These are phyloP conservation scores for Pugionium cornutum DNA, from an alignment of 345 rosid genomes.

Conservation along the genomic window DNA sequence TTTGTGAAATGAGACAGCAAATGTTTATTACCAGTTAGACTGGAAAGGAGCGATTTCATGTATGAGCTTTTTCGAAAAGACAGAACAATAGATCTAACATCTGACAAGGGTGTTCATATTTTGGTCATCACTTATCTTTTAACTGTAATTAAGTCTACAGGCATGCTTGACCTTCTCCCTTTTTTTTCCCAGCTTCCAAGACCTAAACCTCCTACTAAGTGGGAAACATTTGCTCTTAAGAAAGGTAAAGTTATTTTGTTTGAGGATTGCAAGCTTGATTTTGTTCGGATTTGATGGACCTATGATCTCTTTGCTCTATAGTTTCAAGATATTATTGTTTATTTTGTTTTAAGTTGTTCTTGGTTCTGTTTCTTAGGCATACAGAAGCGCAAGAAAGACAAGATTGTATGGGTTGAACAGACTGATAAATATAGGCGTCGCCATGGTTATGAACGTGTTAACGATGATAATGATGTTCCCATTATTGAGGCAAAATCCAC, in stretches of 20 bases:
- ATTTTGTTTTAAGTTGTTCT: constrained; percentile 18
- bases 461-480: constrained; percentile 81
- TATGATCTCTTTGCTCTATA: constrained; percentile 2
- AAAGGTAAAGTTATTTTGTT: constrained; percentile 47
- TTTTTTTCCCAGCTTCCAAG: constrained; percentile 36
- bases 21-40: not conserved
- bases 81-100: not conserved
- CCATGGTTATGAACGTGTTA: constrained; percentile 89
- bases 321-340: constrained; percentile 2
- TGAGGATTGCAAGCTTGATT: not conserved
- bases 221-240: constrained; percentile 44
- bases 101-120: not conserved
- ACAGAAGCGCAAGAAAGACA: constrained; percentile 80
- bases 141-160: not conserved
- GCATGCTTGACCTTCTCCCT: constrained; percentile 13
- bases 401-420: constrained; percentile 78
- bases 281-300: not conserved
- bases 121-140: not conserved
- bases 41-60: not conserved
- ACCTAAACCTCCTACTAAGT: constrained; percentile 46
- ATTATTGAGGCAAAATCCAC: constrained; percentile 80
- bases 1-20: not conserved
- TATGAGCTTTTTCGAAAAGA: not conserved
- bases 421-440: constrained; percentile 83
- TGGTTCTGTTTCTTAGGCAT: constrained; percentile 58